Evolutionary conservation across 129 eudicot genomes (phyloP).

Genomic region (Dittrichia graveolens): DNA sequence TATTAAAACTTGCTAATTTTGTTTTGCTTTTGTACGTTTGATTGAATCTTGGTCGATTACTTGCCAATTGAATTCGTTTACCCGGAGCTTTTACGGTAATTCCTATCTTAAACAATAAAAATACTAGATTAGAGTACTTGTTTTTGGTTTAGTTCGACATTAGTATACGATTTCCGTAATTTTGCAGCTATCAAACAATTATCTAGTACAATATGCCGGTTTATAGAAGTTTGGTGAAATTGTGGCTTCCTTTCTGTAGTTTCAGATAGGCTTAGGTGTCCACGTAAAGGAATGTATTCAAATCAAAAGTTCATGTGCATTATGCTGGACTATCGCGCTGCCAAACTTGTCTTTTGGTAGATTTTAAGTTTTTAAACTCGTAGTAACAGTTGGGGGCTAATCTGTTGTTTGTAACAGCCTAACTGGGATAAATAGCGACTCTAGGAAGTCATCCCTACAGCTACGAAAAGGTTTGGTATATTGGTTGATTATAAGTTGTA

Average conservation of each 20-base stretch:
- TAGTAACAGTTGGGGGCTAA: slow-evolving; percentile 14
- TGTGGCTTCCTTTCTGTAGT: slow-evolving; percentile 13
- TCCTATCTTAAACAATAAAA: slow-evolving; percentile 20
- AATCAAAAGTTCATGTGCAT: neutral
- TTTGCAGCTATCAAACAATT: neutral
- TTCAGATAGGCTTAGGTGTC: slow-evolving; percentile 1
- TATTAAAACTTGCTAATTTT: slow-evolving; percentile 18
- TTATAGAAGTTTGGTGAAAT: slow-evolving; percentile 1
- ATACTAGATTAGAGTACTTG: slow-evolving; percentile 16
- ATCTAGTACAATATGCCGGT: slow-evolving; percentile 4
- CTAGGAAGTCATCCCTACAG: slow-evolving; percentile 23
- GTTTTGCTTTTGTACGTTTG: neutral
- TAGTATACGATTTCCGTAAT: slow-evolving; percentile 10
- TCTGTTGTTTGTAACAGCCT: slow-evolving; percentile 38
- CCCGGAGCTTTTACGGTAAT: slow-evolving; percentile 20
- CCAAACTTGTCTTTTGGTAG: neutral
- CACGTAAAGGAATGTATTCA: neutral
- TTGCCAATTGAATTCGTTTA: slow-evolving; percentile 10
- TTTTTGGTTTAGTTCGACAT: neutral
- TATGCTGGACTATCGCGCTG: neutral
- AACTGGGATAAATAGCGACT: slow-evolving; percentile 39
- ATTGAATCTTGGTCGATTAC: slow-evolving; percentile 16
- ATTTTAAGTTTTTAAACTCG: neutral
- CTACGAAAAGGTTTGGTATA: slow-evolving; percentile 17
- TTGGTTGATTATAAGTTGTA: slow-evolving; percentile 4